Evolutionary conservation across 2,329 filamentous ascomycete genomes (phyloP), one percentile per base, ranked within the genome.

Genomic region (Didymella arachidicola): DNA sequence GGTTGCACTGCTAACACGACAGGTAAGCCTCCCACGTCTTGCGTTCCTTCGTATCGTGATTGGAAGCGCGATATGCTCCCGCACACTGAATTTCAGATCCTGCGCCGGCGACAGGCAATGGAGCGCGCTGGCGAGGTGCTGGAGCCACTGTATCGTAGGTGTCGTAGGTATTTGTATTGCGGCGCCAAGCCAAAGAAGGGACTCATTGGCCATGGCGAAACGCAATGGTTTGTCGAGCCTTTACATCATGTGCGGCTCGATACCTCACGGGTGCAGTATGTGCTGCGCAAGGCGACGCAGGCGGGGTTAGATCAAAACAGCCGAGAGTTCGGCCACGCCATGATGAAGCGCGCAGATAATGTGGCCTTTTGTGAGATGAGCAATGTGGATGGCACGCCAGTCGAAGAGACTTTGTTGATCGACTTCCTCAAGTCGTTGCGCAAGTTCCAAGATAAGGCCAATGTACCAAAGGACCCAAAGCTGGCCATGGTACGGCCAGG

Each of bases 51-150:
- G 10, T 44, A 39, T 18, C 25, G 12, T 1, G 12, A 22, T 7
- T 44, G 27, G 27, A 58, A 42, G 18, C 38, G 36, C 25, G 26
- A 27, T 16, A 29, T 38, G 22, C 49, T 58, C 6, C 56, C 49
- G 19, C 36, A 27, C 25, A 49, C 53, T 12, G 56, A 58, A 16
- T 53, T 53, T 12, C 44, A 32, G 19, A 26, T n/a, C 4, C 44
- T 58, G 19, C 43, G 38, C 8, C 49, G 49, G 18, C 45, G 56
- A 5, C 56, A 58, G 19, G 36, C 36, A 10, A 58, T 53, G 50
- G n/a, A 44, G 32, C 38, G 39, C 19, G 50, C 50, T 11, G 49
- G 49, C 32, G 44, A 58, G 4, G 39, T 41, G 18, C 25, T 58
- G 16, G 39, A 49, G 12, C 12, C 25, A 19, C 34, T 50, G 12